Evolutionary conservation across 345 rosid genomes (phyloP), one percentile per base, ranked within the genome.

Genomic region (Sapria himalayana): DNA sequence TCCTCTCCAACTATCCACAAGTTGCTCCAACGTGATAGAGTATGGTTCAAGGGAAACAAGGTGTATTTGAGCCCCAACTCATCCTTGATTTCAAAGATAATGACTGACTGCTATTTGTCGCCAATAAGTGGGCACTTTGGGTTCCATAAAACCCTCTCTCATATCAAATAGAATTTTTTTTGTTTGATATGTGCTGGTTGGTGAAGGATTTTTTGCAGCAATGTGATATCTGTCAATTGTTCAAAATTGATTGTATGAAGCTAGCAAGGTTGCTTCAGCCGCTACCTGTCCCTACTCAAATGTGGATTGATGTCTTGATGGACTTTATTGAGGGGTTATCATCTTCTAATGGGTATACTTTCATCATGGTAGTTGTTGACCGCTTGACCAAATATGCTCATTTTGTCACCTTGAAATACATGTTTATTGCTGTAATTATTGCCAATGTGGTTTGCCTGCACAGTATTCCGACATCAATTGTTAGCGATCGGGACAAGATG

Each of bases 291-390:
- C 22, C 19, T 4, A 14, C 15, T 15, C 2, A 14, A 15, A 16
- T 18, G n/a, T 43, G 1, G 47, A 3, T 8, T 8, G 34, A 24
- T 6, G 33, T 43, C 4, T 27, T 24, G 1, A 43, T 43, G 10
- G 34, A 43, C 9, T 43, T 43, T 4, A 16, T 43, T 3, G 1
- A 17, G 12, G 47, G 47, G 5, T 15, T 43, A 6, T 36, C 47
- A 14, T 5, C 7, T 12, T 43, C 35, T 3, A 5, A 15, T 1
- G 47, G 47, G 2, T 9, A 25, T 4, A 14, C 3, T 13, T 13
- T 17, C 9, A 24, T 29, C 20, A 22, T 3, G 11, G 22, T 17
- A 3, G 19, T 15, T 5, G 7, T 37, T 4, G 18, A 16, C 10
- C 1, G 3, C 11, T 11, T 16, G 1, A 37, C 2, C 40, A 36